These are phyloP conservation scores for Phlebiopsis flavidoalba DNA, from an alignment of 768 basidiomycete genomes.

Conservation along the genomic window DNA sequence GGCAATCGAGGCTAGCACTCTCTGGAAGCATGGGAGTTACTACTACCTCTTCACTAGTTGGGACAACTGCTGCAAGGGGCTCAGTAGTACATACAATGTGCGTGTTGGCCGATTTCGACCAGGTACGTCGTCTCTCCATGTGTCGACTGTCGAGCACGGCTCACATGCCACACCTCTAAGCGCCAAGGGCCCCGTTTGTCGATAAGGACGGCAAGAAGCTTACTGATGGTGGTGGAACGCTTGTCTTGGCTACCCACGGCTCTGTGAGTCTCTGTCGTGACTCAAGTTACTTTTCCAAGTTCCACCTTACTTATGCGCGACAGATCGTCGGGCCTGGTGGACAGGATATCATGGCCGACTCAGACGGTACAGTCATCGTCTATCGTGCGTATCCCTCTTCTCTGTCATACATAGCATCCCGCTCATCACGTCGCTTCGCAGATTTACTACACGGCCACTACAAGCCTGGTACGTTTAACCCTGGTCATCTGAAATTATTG, in stretches of 20 bases:
- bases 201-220: slow-evolving; percentile 42
- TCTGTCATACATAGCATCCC: neutral
- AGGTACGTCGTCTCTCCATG: slow-evolving; percentile 25
- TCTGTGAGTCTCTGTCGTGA: slow-evolving; percentile 23
- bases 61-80: slow-evolving; percentile 48
- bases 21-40: slow-evolving; percentile 5
- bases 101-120: slow-evolving; percentile 47
- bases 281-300: neutral
- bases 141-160: neutral
- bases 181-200: slow-evolving; percentile 38
- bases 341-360: slow-evolving; percentile 43
- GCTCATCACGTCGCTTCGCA: slow-evolving; percentile 12
- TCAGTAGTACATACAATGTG: slow-evolving; percentile 52
- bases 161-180: slow-evolving; percentile 19
- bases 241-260: slow-evolving; percentile 41
- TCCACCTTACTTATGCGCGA: neutral
- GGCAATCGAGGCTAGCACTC: slow-evolving; percentile 44
- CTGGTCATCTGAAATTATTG: neutral
- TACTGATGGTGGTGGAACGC: slow-evolving; percentile 45
- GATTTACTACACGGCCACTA: slow-evolving; percentile 48
- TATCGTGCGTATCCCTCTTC: slow-evolving; percentile 35
- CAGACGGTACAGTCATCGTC: slow-evolving; percentile 38
- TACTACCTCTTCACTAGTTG: slow-evolving; percentile 57
- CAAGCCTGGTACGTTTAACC: slow-evolving; percentile 33
- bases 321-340: slow-evolving; percentile 53